phyloP scores from a whole-genome alignment of 2,329 filamentous ascomycete species.

The Fusarium haematococcum region DNA sequence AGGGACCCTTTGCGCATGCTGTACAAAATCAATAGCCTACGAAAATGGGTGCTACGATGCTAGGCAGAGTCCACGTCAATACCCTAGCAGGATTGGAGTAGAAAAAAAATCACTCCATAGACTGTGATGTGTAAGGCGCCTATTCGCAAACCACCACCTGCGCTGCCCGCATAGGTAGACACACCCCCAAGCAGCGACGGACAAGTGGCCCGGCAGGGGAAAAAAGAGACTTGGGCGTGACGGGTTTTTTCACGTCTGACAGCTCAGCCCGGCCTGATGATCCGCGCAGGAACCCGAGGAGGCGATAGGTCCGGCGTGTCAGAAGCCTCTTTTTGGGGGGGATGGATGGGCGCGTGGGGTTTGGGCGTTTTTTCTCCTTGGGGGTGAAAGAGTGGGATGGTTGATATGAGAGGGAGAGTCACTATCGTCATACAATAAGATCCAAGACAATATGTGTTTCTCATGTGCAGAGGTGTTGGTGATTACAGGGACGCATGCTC shows the following conservation, averaged over 20 bases:
- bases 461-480: neutral
- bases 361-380: neutral
- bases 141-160: slow-evolving; percentile 29
- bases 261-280: slow-evolving; percentile 46
- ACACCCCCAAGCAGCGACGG: slow-evolving; percentile 12
- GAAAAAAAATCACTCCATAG: slow-evolving; percentile 10
- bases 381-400: neutral
- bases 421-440: neutral
- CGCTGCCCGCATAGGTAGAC: slow-evolving; percentile 24
- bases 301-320: slow-evolving; percentile 37
- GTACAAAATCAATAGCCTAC: slow-evolving; percentile 24
- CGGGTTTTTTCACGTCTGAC: slow-evolving; percentile 27
- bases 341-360: slow-evolving; percentile 38
- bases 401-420: neutral
- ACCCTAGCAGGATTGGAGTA: neutral
- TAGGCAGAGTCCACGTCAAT: slow-evolving; percentile 9
- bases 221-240: neutral
- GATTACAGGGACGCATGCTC: neutral
- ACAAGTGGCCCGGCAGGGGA: slow-evolving; percentile 33
- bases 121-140: slow-evolving; percentile 33
- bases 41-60: slow-evolving; percentile 7
- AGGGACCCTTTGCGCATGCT: slow-evolving; percentile 31
- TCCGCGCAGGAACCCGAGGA: slow-evolving; percentile 48
- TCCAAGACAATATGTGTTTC: neutral
- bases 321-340: slow-evolving; percentile 7